Evolutionary conservation across 768 basidiomycete genomes (phyloP).

Genomic region (Ephemerocybe angulata): DNA sequence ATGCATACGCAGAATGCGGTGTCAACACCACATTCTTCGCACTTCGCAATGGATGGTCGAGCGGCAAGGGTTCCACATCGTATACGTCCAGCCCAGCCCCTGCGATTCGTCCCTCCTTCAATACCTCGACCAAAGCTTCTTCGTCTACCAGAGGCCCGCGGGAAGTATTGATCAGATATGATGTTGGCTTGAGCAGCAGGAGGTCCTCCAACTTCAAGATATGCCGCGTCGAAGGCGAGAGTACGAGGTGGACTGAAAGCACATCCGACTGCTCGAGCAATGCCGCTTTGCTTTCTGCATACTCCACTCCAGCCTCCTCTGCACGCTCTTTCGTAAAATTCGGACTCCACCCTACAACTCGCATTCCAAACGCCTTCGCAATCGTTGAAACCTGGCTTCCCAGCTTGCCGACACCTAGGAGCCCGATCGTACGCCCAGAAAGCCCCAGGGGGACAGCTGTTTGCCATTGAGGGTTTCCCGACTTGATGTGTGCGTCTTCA

Average conservation of each 20-base stretch:
- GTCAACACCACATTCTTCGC: slow-evolving; percentile 53
- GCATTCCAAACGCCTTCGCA: slow-evolving; percentile 57
- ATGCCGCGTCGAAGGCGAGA: slow-evolving; percentile 46
- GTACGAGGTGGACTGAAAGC: slow-evolving; percentile 58
- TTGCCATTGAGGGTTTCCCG: slow-evolving; percentile 52
- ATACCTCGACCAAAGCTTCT: slow-evolving; percentile 41
- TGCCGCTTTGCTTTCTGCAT: slow-evolving; percentile 46
- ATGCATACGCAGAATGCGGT: slow-evolving; percentile 60
- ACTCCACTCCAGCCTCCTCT: slow-evolving; percentile 47
- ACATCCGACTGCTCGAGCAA: slow-evolving; percentile 54
- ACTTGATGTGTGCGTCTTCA: slow-evolving; percentile 35
- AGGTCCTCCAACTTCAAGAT: slow-evolving; percentile 47
- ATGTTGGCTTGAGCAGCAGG: slow-evolving; percentile 50
- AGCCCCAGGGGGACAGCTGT: slow-evolving; percentile 47
- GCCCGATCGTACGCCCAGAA: slow-evolving; percentile 51
- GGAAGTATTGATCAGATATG: slow-evolving; percentile 66
- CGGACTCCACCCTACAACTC: slow-evolving; percentile 62
- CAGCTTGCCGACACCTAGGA: slow-evolving; percentile 59
- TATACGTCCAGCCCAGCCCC: slow-evolving; percentile 68
- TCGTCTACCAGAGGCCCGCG: slow-evolving; percentile 60
- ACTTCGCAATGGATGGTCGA: slow-evolving; percentile 50
- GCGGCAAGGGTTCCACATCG: slow-evolving; percentile 58
- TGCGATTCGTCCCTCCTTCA: slow-evolving; percentile 31
- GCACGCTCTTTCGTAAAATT: slow-evolving; percentile 48
- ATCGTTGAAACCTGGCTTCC: slow-evolving; percentile 52